Conservation (phyloP, 192 early-diverging fungal species). For the Coemansia guatemalensis region DNA sequence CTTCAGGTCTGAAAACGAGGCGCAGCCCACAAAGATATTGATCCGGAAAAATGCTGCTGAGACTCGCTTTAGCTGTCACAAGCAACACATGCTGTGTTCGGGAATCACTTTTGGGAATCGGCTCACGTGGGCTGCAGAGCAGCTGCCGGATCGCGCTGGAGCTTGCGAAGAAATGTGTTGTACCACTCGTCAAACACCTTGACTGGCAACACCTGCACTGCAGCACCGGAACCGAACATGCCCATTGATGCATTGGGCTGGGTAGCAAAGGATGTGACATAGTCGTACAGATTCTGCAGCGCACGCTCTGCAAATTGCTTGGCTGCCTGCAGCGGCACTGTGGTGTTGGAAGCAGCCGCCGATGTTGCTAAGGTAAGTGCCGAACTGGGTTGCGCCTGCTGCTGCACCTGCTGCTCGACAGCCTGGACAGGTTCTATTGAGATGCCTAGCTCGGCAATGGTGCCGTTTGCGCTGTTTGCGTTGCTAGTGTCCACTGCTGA, state of each 20-base stretch:
- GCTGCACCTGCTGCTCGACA: slow-evolving; percentile 62
- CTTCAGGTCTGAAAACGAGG: slow-evolving; percentile 33
- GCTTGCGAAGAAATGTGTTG: slow-evolving; percentile 68
- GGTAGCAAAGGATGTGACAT: slow-evolving; percentile 68
- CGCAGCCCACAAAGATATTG: slow-evolving; percentile 8
- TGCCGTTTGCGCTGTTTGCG: slow-evolving; percentile 17
- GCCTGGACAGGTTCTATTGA: slow-evolving; percentile 84
- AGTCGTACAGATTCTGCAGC: slow-evolving; percentile 72
- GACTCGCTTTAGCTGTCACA: not conserved
- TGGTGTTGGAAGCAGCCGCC: not conserved
- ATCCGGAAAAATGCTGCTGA: slow-evolving; percentile 3
- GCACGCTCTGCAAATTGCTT: slow-evolving; percentile 60
- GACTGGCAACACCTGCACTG: slow-evolving; percentile 58
- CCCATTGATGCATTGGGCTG: slow-evolving; percentile 55
- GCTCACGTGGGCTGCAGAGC: slow-evolving; percentile 33
- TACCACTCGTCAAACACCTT: slow-evolving; percentile 83
- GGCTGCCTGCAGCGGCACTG: slow-evolving; percentile 46
- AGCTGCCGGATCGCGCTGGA: slow-evolving; percentile 64
- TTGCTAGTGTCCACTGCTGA: slow-evolving; percentile 11
- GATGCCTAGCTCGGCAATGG: slow-evolving; percentile 79
- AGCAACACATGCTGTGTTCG: not conserved
- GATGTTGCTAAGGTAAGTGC: not conserved
- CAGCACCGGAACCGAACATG: slow-evolving; percentile 41
- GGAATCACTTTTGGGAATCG: slow-evolving; percentile 18
- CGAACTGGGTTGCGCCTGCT: slow-evolving; percentile 20